A percentile compares a stretch with the other conserved stretches of the same genome.
Conservation (phyloP, 192 early-diverging fungal genomes). For the Mortierella hygrophila region DNA sequence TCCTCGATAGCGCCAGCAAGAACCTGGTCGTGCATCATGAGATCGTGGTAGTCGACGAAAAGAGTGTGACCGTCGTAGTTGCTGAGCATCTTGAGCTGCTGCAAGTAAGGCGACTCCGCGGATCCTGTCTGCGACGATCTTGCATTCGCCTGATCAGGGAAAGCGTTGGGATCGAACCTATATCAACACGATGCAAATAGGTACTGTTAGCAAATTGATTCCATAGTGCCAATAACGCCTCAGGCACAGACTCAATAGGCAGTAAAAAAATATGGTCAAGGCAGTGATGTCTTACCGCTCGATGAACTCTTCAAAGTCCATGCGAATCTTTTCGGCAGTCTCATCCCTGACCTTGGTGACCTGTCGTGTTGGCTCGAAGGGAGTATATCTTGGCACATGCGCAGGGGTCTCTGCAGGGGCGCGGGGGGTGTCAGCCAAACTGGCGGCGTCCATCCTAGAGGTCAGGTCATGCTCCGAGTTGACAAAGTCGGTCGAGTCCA, state of each 20-base stretch:
- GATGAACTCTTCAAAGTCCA: conserved; percentile 53
- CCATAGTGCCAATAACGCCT: not conserved
- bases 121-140: conserved; percentile 31
- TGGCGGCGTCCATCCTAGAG: conserved; percentile 49
- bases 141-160: conserved; percentile 23
- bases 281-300: conserved; percentile 23
- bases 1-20: conserved; percentile 72
- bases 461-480: conserved; percentile 45
- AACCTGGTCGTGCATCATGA: conserved; percentile 69
- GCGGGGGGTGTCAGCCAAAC: conserved; percentile 48
- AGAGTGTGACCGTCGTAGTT: conserved; percentile 73
- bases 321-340: conserved; percentile 57
- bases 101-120: conserved; percentile 63
- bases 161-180: conserved; percentile 38
- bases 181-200: not conserved
- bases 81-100: conserved; percentile 73
- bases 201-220: not conserved
- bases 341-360: conserved; percentile 49
- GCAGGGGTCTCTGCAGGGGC: conserved; percentile 17
- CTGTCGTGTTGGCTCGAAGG: conserved; percentile 51
- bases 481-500: conserved; percentile 51
- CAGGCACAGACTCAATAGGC: not conserved
- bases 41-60: conserved; percentile 77
- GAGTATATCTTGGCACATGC: conserved; percentile 21
- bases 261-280: not conserved